phyloP scores from a whole-genome alignment of 1,139 yeast species.

The Debaryomyces sp. region DNA sequence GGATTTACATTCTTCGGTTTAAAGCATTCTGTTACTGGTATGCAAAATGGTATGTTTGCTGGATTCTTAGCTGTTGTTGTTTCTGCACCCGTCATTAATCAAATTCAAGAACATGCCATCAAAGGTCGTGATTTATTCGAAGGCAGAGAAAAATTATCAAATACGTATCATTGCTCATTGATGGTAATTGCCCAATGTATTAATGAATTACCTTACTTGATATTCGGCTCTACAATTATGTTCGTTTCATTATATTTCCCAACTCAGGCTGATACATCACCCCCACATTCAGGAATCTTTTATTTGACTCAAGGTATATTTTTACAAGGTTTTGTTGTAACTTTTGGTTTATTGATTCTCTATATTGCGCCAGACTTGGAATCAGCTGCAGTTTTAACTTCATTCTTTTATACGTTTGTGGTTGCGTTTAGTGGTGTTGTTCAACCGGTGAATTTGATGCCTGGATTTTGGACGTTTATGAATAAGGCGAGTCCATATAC shows the following conservation, averaged over 20 bases:
- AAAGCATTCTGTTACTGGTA: slow-evolving; percentile 44
- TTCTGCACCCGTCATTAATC: slow-evolving; percentile 53
- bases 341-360: slow-evolving; percentile 56
- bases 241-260: slow-evolving; percentile 63
- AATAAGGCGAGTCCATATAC: slow-evolving; percentile 72
- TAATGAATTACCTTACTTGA: slow-evolving; percentile 58
- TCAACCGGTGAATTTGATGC: slow-evolving; percentile 58
- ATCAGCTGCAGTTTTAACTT: slow-evolving; percentile 60
- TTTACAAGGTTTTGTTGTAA: slow-evolving; percentile 56
- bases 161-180: slow-evolving; percentile 67
- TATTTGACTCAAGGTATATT: slow-evolving; percentile 54
- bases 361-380: slow-evolving; percentile 65
- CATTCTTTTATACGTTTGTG: slow-evolving; percentile 55
- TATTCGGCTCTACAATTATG: slow-evolving; percentile 53
- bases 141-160: slow-evolving; percentile 64
- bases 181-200: slow-evolving; percentile 54
- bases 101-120: slow-evolving; percentile 43
- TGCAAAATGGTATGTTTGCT: slow-evolving; percentile 55
- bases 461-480: slow-evolving; percentile 71
- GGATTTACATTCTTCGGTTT: slow-evolving; percentile 56
- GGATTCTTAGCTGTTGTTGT: slow-evolving; percentile 53
- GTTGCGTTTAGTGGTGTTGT: slow-evolving; percentile 66
- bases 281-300: slow-evolving; percentile 56
- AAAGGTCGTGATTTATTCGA: slow-evolving; percentile 59
- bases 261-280: slow-evolving; percentile 46